phyloP scores from a whole-genome alignment of 169 alveolate genomes.

The Cryptosporidium sp. region DNA sequence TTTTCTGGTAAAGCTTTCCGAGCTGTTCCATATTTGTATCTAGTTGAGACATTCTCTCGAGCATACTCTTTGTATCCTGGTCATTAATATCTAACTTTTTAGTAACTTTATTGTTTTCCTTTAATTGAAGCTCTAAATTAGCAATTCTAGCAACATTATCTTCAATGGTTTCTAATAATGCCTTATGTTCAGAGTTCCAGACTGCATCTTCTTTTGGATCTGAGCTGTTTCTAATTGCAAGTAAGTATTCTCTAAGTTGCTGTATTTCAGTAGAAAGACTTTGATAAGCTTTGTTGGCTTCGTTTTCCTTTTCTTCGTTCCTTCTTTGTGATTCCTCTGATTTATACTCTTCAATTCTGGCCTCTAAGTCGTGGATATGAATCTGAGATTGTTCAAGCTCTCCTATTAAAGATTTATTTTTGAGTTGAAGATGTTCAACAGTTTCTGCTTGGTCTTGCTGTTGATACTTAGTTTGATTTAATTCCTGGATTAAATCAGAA shows the following conservation, averaged over 20 bases:
- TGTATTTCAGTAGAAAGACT: slow-evolving; percentile 25
- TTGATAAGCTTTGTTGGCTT: slow-evolving; percentile 41
- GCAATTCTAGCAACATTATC: slow-evolving; percentile 49
- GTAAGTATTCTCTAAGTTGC: slow-evolving; percentile 29
- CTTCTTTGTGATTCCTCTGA: slow-evolving; percentile 23
- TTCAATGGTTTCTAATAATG: slow-evolving; percentile 38
- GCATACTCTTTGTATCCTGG: slow-evolving; percentile 71
- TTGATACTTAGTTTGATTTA: slow-evolving; percentile 55
- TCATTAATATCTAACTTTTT: slow-evolving; percentile 75
- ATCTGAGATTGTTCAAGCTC: slow-evolving; percentile 70
- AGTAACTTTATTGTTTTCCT: slow-evolving; percentile 43
- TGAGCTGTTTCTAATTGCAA: background rate
- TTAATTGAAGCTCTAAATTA: slow-evolving; percentile 47
- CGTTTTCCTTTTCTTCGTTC: slow-evolving; percentile 38
- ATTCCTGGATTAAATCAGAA: slow-evolving; percentile 35
- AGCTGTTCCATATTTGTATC: slow-evolving; percentile 79
- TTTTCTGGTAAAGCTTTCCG: slow-evolving; percentile 75
- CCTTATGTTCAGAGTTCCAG: slow-evolving; percentile 21
- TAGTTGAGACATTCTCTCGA: slow-evolving; percentile 75
- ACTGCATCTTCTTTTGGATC: background rate
- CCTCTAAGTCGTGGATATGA: slow-evolving; percentile 50
- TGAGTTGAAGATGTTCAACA: slow-evolving; percentile 54
- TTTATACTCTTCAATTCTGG: slow-evolving; percentile 17
- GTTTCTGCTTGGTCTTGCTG: slow-evolving; percentile 72
- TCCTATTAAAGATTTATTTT: slow-evolving; percentile 14